phyloP scores from a whole-genome alignment of 306 rosid genomes.

The Medicago ruthenica region DNA sequence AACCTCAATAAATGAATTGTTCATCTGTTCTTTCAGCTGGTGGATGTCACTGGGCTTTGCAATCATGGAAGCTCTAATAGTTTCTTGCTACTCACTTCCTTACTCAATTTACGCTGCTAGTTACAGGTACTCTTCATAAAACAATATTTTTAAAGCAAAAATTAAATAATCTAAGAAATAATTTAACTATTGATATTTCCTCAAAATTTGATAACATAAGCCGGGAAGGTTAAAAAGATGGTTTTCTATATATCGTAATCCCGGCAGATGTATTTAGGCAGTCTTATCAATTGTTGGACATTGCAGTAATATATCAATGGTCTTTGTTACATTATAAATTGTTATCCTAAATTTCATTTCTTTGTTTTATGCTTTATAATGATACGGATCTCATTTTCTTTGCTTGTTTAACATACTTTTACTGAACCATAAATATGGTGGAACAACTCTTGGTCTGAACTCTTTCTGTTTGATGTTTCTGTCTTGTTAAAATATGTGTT shows the following conservation, averaged over 20 bases:
- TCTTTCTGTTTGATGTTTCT: not conserved
- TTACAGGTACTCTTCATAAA: conserved; percentile 63
- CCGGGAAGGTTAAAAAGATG: conserved; percentile 19
- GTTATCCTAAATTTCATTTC: not conserved
- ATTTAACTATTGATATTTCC: conserved; percentile 26
- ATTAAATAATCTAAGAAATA: conserved; percentile 24
- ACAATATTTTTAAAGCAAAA: conserved; percentile 10
- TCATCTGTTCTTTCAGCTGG: conserved; percentile 73
- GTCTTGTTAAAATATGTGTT: conserved; percentile 33
- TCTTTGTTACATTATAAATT: conserved; percentile 29
- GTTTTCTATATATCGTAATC: conserved; percentile 17
- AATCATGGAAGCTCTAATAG: conserved; percentile 78
- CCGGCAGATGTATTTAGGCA: conserved; percentile 15
- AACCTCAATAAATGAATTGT: conserved; percentile 39
- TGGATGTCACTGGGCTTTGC: conserved; percentile 99
- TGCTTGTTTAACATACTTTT: conserved; percentile 21
- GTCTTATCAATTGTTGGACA: conserved; percentile 27
- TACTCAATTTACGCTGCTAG: conserved; percentile 83
- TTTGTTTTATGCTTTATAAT: conserved; percentile 23
- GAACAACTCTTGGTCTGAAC: not conserved
- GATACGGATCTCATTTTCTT: conserved; percentile 21
- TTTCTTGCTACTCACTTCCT: conserved; percentile 91
- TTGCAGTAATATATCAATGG: conserved; percentile 18
- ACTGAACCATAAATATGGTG: conserved; percentile 17
- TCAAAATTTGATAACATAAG: conserved; percentile 21